These are phyloP conservation scores for Cadophora malorum DNA, from an alignment of 2,329 filamentous ascomycete species.

Conservation along the genomic window DNA sequence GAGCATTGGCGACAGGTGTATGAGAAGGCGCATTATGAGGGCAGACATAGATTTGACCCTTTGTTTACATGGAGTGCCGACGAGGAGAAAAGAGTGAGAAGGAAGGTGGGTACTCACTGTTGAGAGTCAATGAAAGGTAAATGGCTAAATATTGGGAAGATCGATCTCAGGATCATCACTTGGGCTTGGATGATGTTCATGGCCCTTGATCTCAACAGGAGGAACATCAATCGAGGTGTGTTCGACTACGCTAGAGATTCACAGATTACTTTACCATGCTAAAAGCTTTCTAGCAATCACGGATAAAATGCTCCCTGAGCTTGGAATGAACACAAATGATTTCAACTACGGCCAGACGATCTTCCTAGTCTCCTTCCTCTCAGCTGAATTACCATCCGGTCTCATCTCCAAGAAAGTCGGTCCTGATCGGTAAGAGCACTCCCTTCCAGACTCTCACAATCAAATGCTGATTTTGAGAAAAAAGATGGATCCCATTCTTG, in stretches of 20 bases:
- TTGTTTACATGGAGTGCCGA: constrained; percentile 27
- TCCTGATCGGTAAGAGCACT: constrained; percentile 46
- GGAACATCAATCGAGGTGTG: constrained; percentile 24
- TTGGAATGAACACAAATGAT: constrained; percentile 52
- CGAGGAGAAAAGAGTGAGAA: constrained; percentile 30
- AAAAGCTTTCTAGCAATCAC: constrained; percentile 19
- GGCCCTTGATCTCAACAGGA: constrained; percentile 23
- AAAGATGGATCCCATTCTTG: constrained; percentile 55
- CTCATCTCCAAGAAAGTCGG: constrained; percentile 62
- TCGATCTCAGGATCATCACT: constrained; percentile 23
- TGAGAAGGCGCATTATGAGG: constrained; percentile 33
- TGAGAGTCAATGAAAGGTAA: background rate
- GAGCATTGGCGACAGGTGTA: constrained; percentile 28
- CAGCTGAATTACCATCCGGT: constrained; percentile 65
- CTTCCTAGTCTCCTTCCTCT: constrained; percentile 50
- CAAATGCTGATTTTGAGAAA: background rate
- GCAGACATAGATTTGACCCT: constrained; percentile 32
- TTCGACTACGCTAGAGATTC: background rate
- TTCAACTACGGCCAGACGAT: constrained; percentile 54
- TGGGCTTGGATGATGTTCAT: constrained; percentile 28
- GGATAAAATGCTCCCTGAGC: constrained; percentile 55
- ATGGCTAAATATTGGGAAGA: background rate
- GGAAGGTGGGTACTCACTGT: too few species aligned
- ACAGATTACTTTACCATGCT: background rate
- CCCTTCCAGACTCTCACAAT: background rate